Percentiles rank a stretch among this genome's conserved stretches.
Conservation (phyloP, 768 basidiomycete genomes). For the Leccinum broughii region DNA sequence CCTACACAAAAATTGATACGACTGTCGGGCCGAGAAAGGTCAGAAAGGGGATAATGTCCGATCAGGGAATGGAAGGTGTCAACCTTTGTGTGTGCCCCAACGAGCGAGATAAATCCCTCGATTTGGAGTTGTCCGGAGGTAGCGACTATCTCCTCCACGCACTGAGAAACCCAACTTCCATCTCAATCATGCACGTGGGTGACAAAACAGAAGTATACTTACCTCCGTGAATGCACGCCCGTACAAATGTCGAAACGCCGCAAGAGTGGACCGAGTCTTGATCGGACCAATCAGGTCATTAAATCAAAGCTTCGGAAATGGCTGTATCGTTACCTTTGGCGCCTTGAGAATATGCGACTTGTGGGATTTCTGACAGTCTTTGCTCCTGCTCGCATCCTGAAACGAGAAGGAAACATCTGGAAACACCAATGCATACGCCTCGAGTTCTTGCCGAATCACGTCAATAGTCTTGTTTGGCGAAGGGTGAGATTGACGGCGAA, state of each 20-base stretch:
- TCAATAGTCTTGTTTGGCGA: slow-evolving; percentile 60
- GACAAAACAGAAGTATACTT: slow-evolving; percentile 24
- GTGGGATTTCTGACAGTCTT: slow-evolving; percentile 33
- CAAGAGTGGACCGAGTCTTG: slow-evolving; percentile 64
- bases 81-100: slow-evolving; percentile 75
- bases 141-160: slow-evolving; percentile 63
- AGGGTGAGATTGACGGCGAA: slow-evolving; percentile 74
- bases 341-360: slow-evolving; percentile 56
- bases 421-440: slow-evolving; percentile 71
- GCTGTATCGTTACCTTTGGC: slow-evolving; percentile 53
- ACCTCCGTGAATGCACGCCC: slow-evolving; percentile 75
- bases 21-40: slow-evolving; percentile 42
- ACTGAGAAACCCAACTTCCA: slow-evolving; percentile 42
- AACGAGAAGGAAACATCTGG: slow-evolving; percentile 69
- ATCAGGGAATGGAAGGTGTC: slow-evolving; percentile 16
- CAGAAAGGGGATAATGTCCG: slow-evolving; percentile 20
- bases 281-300: slow-evolving; percentile 24
- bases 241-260: slow-evolving; percentile 71
- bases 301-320: slow-evolving; percentile 13
- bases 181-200: slow-evolving; percentile 7
- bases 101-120: slow-evolving; percentile 83
- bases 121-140: slow-evolving; percentile 52
- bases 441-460: slow-evolving; percentile 67
- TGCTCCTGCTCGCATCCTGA: slow-evolving; percentile 49
- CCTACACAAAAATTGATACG: slow-evolving; percentile 88